Base-by-base conservation (phyloP, 192 early-diverging fungal species). In the Pilaira anomala region DNA sequence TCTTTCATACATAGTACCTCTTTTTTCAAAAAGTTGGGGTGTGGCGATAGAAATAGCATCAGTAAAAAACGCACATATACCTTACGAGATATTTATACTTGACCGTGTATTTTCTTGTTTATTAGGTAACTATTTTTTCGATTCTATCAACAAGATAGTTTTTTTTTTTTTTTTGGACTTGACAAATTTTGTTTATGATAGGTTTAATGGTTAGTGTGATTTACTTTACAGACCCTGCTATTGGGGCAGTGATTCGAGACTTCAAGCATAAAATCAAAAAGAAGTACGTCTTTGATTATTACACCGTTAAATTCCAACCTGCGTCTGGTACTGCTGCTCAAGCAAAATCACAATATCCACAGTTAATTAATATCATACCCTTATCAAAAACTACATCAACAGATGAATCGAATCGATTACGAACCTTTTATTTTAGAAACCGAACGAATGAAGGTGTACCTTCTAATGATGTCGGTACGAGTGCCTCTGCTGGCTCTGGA, bases 191-290 rank as follows among this genome's bases (percentile, higher is more conserved):
- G n/a, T n/a, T n/a, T n/a, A n/a, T n/a, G n/a, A n/a, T n/a, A 62
- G 60, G 61, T 11, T 40, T 63, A n/a, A 52, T 63, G 61, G 48
- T 52, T 12, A 63, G 48, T 39, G 40, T n/a, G n/a, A 50, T 63
- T 7, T 63, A 63, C 3, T 63, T 63, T n/a, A 42, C 61, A 4
- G 61, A 63, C 28, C 61, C 61, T n/a, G 61, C 48, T 6, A 49
- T 63, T 3, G 19, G 18, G 2, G 24, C 12, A 5, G 33, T 40
- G 2, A 36, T 63, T 7, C 30, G 19, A 2, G 61, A 51, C 2
- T 14, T 40, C 3, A 40, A n/a, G 11, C 19, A 42, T 4, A 2
- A 21, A 12, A 16, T 49, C 5, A 51, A 51, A 26, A 50, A 51
- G 49, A 40, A 52, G 6, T 63, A 63, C 16, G 49, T 63, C 2